Conservation (phyloP, 371 early-diverging fungal genomes). For the Syncephalis plumigaleata region DNA sequence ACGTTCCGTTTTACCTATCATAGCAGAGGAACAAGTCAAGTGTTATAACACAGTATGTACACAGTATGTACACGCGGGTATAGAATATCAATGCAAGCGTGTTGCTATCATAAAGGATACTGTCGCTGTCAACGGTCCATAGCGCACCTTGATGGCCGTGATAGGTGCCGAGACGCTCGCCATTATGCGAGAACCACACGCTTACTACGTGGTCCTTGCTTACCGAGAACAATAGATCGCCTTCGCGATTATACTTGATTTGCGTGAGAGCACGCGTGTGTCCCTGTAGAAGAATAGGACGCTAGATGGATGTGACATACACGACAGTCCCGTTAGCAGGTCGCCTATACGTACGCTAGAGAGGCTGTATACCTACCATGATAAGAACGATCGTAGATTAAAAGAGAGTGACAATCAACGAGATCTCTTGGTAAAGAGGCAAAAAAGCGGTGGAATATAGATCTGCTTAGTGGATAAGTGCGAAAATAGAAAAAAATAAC, state of each 20-base stretch:
- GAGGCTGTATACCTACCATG: no score
- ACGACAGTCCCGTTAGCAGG: no score
- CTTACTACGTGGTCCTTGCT: conserved; percentile 89
- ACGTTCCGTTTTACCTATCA: conserved; percentile 38
- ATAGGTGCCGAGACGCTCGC: conserved; percentile 93
- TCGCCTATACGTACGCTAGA: no score
- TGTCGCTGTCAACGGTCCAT: conserved; percentile 85
- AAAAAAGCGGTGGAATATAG: no score
- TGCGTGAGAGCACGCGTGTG: conserved; percentile 96
- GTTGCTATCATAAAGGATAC: conserved; percentile 15
- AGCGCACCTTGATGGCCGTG: conserved; percentile 91
- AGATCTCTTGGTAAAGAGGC: no score
- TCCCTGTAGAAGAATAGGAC: conserved; percentile 90
- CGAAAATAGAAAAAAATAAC: no score
- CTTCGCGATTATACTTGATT: conserved; percentile 97
- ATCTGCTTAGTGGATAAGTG: no score
- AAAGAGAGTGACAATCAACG: no score
- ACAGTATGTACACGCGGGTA: not conserved
- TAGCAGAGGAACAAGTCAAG: not conserved
- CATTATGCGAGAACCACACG: conserved; percentile 95
- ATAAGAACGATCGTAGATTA: no score
- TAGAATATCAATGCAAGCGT: not conserved
- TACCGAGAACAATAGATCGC: conserved; percentile 95
- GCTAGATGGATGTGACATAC: conserved; percentile 13
- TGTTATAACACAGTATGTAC: not conserved